Evolutionary conservation across 2,329 filamentous ascomycete species (phyloP), one percentile per base, ranked within the genome.

Genomic region (Nothophaeocryptopus gaeumannii): DNA sequence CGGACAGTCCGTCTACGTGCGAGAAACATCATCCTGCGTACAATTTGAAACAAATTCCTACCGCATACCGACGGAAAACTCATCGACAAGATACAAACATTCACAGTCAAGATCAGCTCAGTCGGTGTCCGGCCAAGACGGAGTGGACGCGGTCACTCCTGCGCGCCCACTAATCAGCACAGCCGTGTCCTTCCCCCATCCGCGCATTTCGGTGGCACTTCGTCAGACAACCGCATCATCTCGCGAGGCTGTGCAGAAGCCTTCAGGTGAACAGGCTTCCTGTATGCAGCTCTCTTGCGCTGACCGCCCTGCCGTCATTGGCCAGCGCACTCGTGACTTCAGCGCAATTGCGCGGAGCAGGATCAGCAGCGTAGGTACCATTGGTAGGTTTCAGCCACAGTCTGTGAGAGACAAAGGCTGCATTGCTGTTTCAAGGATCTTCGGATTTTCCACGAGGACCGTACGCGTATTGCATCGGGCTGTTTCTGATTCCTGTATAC

Each of bases 341-440:
- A 26, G 20, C 20, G 20, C 20, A 26, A 26, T 26, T 26, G 20
- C 20, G 20, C 20, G 20, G 20, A 26, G 20, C 20, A 26, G 20
- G 20, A 26, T 26, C 20, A 26, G 20, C 20, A 26, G 20, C 20
- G 20, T 7, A 26, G 20, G 20, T 26, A 26, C 20, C 20, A 26
- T 26, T 26, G 20, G 20, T 43, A 33, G 30, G 29, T 33, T 11
- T 43, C 13, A 43, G 40, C 40, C 40, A 43, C 40, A 34, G 14
- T 33, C 30, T 12, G 33, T 38, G 36, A 10, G 14, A 29, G 4
- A 43, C 40, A 43, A 43, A 43, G 40, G 11, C 36, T 14, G 31
- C 35, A 26, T 26, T 47, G 39, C 39, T 47, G 38, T 51, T 47
- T 45, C 38, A 16, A 33, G 49, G 32, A 39, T 42, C 13, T 4